These are phyloP conservation scores for Umbelopsis sp. DNA, from an alignment of 371 early-diverging fungal genomes.

Conservation along the genomic window DNA sequence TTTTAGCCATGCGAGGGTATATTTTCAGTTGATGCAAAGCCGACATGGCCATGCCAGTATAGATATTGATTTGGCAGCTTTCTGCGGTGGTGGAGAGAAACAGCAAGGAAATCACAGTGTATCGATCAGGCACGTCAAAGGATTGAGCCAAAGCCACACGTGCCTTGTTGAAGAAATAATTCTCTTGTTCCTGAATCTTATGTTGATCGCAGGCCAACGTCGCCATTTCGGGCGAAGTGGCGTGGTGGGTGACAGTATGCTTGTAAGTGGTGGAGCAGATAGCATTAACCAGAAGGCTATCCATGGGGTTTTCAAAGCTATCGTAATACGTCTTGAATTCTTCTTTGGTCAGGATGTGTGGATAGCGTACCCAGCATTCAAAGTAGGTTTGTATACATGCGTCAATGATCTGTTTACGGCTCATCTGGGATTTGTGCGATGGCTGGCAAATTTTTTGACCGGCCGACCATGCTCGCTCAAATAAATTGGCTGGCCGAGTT, in stretches of 20 bases:
- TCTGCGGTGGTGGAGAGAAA: constrained; percentile 37
- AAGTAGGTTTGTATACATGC: constrained; percentile 47
- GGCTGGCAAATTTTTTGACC: constrained; percentile 13
- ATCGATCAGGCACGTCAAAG: constrained; percentile 49
- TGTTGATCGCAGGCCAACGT: constrained; percentile 38
- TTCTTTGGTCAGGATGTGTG: constrained; percentile 36
- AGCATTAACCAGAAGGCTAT: constrained; percentile 52
- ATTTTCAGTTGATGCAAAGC: constrained; percentile 45
- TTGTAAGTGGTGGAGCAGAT: constrained; percentile 38
- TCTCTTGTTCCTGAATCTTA: constrained; percentile 48
- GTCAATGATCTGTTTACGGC: constrained; percentile 41
- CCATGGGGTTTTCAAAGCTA: constrained; percentile 32
- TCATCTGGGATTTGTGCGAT: constrained; percentile 18
- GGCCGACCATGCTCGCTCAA: constrained; percentile 17
- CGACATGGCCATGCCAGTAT: constrained; percentile 52
- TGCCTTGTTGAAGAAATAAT: constrained; percentile 48
- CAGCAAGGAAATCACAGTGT: constrained; percentile 35
- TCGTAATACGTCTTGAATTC: constrained; percentile 50
- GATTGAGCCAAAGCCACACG: constrained; percentile 43
- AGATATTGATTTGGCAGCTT: constrained; percentile 38
- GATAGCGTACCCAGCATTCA: constrained; percentile 46
- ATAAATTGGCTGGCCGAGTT: constrained; percentile 45
- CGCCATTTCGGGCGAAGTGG: constrained; percentile 22
- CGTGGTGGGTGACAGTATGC: constrained; percentile 45
- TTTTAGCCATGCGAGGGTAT: constrained; percentile 44